Conservation (phyloP, 306 rosid genomes). For the Castanea sativa region DNA sequence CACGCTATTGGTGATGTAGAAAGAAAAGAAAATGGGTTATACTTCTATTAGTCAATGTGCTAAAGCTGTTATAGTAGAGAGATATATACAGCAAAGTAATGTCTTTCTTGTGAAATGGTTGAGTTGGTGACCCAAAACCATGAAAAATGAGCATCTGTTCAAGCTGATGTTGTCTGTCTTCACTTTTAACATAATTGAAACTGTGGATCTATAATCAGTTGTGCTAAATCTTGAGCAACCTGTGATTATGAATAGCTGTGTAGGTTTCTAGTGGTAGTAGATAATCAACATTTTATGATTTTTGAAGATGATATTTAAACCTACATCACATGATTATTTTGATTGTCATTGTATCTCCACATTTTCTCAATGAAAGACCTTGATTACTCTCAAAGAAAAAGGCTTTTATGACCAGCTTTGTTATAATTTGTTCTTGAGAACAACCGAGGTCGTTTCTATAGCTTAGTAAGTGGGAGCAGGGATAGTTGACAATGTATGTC, state of each 20-base stretch:
- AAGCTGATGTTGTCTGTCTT: neutral
- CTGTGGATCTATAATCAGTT: neutral
- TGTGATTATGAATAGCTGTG: too few relatives aligned
- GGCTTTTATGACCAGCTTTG: conserved; percentile 15
- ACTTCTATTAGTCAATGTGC: too few relatives aligned
- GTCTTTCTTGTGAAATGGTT: too few relatives aligned
- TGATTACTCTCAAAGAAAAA: conserved; percentile 27
- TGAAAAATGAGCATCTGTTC: neutral
- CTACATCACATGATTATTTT: neutral
- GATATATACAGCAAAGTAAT: too few relatives aligned
- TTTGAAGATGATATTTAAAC: neutral
- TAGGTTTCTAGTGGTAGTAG: too few relatives aligned
- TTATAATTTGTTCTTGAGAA: conserved; percentile 5
- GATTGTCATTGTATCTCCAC: neutral
- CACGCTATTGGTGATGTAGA: too few relatives aligned
- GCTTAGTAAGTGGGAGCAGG: conserved; percentile 10
- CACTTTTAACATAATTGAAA: neutral
- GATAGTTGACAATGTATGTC: conserved; percentile 36
- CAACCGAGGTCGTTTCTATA: neutral
- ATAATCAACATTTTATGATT: neutral
- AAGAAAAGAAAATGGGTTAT: too few relatives aligned
- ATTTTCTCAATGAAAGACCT: neutral
- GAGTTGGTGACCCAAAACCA: neutral
- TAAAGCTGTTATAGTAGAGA: too few relatives aligned
- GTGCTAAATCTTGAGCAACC: too few relatives aligned